A percentile compares a stretch with the other conserved stretches of the same genome.
phyloP scores from a whole-genome alignment of 345 rosid species.

The Hibiscus trionum region DNA sequence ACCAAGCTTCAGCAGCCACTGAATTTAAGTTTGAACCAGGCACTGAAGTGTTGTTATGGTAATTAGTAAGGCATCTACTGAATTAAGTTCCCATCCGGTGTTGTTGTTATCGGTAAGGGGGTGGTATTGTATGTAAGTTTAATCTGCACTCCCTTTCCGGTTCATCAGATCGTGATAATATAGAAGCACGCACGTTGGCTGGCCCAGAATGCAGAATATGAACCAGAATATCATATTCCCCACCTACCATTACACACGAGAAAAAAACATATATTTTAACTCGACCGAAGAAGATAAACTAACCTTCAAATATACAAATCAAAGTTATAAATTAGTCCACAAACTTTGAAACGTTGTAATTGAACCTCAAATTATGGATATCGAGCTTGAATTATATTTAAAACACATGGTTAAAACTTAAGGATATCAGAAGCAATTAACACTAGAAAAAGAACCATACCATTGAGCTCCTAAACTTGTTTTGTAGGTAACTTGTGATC shows the following conservation, averaged over 20 bases:
- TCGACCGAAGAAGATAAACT: too few relatives aligned
- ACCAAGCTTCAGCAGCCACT: neutral
- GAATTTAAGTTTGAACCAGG: neutral
- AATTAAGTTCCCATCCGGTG: too few relatives aligned
- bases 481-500: slow-evolving; percentile 69
- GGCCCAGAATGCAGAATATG: slow-evolving; percentile 88
- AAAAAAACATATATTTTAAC: neutral
- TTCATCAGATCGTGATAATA: slow-evolving; percentile 97
- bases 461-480: slow-evolving; percentile 66
- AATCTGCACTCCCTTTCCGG: slow-evolving; percentile 28
- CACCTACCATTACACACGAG: slow-evolving; percentile 36
- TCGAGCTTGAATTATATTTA: too few relatives aligned
- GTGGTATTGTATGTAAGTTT: neutral
- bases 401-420: too few relatives aligned
- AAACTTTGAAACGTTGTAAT: too few relatives aligned
- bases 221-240: slow-evolving; percentile 98
- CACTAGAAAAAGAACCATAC: slow-evolving; percentile 25
- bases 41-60: neutral
- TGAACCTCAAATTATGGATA: too few relatives aligned
- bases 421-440: neutral
- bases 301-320: too few relatives aligned
- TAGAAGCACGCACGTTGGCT: slow-evolving; percentile 89
- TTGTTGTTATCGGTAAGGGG: too few relatives aligned
- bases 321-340: too few relatives aligned
- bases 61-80: too few relatives aligned